phyloP scores from a whole-genome alignment of 139 green algal genomes.

The Ettlia oleoabundans region DNA sequence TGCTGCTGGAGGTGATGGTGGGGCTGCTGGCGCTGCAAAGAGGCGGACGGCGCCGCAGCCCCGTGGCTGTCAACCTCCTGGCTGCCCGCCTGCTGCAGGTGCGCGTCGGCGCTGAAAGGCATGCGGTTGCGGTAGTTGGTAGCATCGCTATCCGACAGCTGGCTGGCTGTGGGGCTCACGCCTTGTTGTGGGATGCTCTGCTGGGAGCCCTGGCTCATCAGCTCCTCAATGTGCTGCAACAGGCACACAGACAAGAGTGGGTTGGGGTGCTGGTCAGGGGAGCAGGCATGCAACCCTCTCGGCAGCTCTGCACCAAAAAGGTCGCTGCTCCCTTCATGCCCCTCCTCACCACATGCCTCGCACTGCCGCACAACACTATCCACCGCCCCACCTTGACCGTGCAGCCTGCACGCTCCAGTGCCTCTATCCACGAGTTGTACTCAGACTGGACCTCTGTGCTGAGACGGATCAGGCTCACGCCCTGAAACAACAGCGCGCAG shows the following conservation, averaged over 20 bases:
- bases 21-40: background rate
- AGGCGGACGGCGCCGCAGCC: background rate
- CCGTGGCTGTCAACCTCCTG: conserved; percentile 33
- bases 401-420: conserved; percentile 50
- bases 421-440: conserved; percentile 60
- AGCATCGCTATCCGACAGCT: conserved; percentile 42
- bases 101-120: background rate
- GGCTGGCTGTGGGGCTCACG: conserved; percentile 33
- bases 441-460: conserved; percentile 39
- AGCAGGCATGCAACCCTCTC: background rate
- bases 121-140: background rate
- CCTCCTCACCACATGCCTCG: background rate
- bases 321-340: background rate
- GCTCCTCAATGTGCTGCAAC: conserved; percentile 15
- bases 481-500: too few relatives aligned
- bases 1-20: background rate
- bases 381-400: background rate
- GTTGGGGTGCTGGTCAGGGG: background rate
- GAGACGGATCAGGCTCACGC: conserved; percentile 58
- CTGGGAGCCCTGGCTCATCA: conserved; percentile 8
- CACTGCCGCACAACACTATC: background rate
- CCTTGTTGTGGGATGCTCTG: background rate
- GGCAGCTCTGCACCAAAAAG: background rate
- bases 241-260: background rate
- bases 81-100: background rate